Base-by-base conservation (phyloP, 2,329 filamentous ascomycete species). In the Cytospora piceicola region DNA sequence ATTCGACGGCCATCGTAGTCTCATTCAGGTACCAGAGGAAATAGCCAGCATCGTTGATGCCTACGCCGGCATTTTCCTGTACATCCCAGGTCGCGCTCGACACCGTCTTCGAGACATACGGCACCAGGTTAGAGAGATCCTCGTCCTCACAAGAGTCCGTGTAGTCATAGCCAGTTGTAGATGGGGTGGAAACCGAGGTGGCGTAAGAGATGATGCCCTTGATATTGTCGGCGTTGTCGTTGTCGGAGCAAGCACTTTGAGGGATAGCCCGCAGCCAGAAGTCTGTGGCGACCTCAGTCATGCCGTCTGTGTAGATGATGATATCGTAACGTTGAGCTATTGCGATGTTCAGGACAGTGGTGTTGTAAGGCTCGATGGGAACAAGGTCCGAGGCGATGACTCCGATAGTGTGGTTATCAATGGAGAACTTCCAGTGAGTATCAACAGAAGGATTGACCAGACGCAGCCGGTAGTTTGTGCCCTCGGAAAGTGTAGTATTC, bases 181-280 rank as follows among this genome's bases (percentile, higher is more conserved):
- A 51, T 24, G 67, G 3, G 67, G 70, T 24, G 24, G 70, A 34
- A 63, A 68, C 34, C 66, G 68, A 29, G 66, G 70, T 69, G 32
- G 77, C 74, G 69, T 82, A 82, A 55, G 75, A 78, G 5, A 87
- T 70, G 53, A 87, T 82, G 2, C 82, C 84, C 55, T 73, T 79
- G 69, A 85, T 82, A 68, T 82, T 79, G 55, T 78, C 73, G 0
- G 72, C 63, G 36, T 73, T 79, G 30, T 71, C 72, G 52, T 81
- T 82, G 3, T 73, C 69, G 0, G 75, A 78, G 69, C 82, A 85
- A 2, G 73, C 73, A 0, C 68, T 56, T 67, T 82, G 77, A 0
- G 79, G 79, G 3, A 79, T 77, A 3, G 80, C 78, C 0, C 83
- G 77, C 63, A 86, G 75, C 81, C 82, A 85, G 71, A 82, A 85